Conservation (phyloP, 1,284 basidiomycete genomes). For the Chondrostereum purpureum region DNA sequence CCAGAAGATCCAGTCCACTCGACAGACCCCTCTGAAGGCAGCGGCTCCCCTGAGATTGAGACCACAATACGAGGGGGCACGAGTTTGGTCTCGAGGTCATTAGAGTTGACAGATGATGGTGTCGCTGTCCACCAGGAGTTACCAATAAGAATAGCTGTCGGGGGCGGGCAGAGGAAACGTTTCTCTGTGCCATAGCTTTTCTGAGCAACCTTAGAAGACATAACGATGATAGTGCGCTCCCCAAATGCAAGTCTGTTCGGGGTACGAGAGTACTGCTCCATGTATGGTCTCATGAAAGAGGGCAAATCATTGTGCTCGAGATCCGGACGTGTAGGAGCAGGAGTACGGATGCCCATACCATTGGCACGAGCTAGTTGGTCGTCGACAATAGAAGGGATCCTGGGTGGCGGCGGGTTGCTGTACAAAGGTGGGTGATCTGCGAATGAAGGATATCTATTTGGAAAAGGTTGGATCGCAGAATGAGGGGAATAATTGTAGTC, state of each 20-base stretch:
- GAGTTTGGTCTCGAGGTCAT: conserved; percentile 68
- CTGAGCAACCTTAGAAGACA: conserved; percentile 95
- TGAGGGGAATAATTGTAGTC: conserved; percentile 55
- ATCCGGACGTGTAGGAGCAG: not conserved
- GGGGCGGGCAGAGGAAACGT: conserved; percentile 93
- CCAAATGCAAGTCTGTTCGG: conserved; percentile 86
- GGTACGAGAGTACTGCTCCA: conserved; percentile 80
- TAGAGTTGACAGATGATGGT: conserved; percentile 31
- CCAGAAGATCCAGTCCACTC: conserved; percentile 82
- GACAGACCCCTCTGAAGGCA: conserved; percentile 74
- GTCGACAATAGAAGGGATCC: conserved; percentile 59
- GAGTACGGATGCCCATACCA: conserved; percentile 44
- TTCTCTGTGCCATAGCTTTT: conserved; percentile 97
- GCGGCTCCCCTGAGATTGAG: conserved; percentile 85
- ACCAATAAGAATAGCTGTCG: conserved; percentile 91
- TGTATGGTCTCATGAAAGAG: conserved; percentile 74
- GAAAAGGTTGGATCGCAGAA: conserved; percentile 48
- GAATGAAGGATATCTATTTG: conserved; percentile 39
- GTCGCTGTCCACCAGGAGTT: conserved; percentile 85
- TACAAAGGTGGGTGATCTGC: conserved; percentile 52
- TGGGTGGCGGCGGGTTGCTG: conserved; percentile 42
- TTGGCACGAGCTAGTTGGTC: conserved; percentile 60
- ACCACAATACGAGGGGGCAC: conserved; percentile 81
- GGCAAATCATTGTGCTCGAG: conserved; percentile 50
- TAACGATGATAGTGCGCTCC: conserved; percentile 90